Conservation (phyloP, 257 asterid species). For the Solanum virginianum region DNA sequence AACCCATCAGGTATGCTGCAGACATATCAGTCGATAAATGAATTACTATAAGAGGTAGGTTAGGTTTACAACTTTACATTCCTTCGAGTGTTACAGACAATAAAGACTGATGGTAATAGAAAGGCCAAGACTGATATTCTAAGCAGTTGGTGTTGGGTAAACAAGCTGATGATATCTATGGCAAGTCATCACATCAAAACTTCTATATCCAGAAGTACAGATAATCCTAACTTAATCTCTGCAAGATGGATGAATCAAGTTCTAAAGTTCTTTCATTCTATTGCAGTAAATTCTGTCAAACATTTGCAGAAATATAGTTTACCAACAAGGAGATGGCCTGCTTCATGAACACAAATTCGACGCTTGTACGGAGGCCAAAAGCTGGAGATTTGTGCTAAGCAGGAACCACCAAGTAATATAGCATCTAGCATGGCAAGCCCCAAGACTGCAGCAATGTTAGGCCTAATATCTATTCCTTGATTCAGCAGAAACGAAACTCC, state of each 20-base stretch:
- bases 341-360: constrained; percentile 89
- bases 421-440: constrained; percentile 69
- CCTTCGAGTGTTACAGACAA: background rate
- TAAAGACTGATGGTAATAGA: background rate
- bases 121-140: background rate
- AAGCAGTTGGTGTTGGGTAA: background rate
- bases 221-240: background rate
- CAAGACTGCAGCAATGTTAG: constrained; percentile 64
- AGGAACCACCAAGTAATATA: constrained; percentile 78
- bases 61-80: background rate
- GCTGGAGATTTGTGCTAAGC: constrained; percentile 85
- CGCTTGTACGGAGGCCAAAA: constrained; percentile 95
- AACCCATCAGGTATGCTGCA: constrained; percentile 96
- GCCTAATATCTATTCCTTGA: constrained; percentile 87
- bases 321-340: constrained; percentile 98
- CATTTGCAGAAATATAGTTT: constrained; percentile 3
- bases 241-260: background rate
- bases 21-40: background rate
- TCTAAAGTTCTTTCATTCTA: background rate
- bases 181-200: background rate
- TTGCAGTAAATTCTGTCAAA: background rate
- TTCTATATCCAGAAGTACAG: background rate
- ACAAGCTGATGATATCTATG: background rate
- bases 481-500: constrained; percentile 59
- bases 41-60: background rate